phyloP scores from a whole-genome alignment of 495 filamentous ascomycete genomes.

The Pseudomonodictys pantanalensis region DNA sequence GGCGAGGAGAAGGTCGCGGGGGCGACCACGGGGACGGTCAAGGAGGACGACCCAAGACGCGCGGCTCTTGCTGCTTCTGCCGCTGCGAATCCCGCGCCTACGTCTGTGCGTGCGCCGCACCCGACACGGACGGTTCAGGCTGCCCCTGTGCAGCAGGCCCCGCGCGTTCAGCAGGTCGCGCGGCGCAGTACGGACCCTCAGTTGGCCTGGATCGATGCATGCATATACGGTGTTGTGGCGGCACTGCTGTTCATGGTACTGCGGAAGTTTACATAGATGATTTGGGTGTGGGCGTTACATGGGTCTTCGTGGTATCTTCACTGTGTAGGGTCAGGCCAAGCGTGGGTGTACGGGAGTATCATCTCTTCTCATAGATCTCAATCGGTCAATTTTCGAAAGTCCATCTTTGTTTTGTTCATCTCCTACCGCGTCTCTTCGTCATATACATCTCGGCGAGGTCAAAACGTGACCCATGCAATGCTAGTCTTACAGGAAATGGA shows the following conservation, averaged over 20 bases:
- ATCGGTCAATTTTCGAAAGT: no score
- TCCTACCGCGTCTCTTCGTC: no score
- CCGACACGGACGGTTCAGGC: constrained; percentile 18
- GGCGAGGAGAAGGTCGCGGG: constrained; percentile 41
- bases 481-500: no score
- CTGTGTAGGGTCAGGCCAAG: neutral
- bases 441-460: no score
- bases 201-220: constrained; percentile 59
- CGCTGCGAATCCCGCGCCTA: neutral
- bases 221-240: constrained; percentile 54
- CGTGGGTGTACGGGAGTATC: no score
- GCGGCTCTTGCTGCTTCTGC: neutral
- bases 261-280: constrained; percentile 43
- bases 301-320: neutral
- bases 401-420: no score
- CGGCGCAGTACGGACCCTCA: constrained; percentile 43
- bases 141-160: neutral
- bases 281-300: neutral
- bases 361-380: no score
- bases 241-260: constrained; percentile 52
- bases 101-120: neutral
- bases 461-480: no score
- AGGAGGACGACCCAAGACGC: constrained; percentile 25
- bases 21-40: constrained; percentile 51
- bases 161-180: constrained; percentile 14